Conservation (phyloP, 164 flowering plant genomes). For the Chimonanthus salicifolius region DNA sequence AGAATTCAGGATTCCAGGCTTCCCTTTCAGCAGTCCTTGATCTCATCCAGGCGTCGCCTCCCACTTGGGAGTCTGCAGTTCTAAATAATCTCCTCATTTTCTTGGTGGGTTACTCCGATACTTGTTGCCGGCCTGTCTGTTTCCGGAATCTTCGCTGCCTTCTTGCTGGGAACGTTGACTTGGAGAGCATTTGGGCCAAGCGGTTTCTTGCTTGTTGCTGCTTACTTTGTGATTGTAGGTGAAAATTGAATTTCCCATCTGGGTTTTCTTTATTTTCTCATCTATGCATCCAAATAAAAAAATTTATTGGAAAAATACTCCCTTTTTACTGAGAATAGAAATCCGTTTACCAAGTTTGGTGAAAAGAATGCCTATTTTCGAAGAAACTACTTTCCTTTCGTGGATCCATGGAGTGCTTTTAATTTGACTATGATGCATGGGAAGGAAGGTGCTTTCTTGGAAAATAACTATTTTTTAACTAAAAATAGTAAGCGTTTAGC, state of each 20-base stretch:
- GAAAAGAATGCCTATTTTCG: too few species aligned
- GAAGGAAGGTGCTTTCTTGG: too few species aligned
- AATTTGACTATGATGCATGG: too few species aligned
- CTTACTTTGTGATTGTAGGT: constrained; percentile 77
- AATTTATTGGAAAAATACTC: too few species aligned
- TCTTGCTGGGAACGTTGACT: constrained; percentile 79
- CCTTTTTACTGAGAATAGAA: too few species aligned
- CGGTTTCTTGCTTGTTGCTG: constrained; percentile 80
- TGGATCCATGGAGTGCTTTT: too few species aligned
- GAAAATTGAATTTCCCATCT: not conserved
- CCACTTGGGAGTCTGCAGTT: constrained; percentile 78
- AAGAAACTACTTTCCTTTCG: too few species aligned
- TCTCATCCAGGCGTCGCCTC: constrained; percentile 50
- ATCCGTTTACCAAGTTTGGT: too few species aligned
- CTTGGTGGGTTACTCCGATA: constrained; percentile 67
- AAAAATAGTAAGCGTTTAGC: too few species aligned
- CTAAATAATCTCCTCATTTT: constrained; percentile 63
- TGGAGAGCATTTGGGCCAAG: constrained; percentile 84
- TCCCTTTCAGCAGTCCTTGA: constrained; percentile 30
- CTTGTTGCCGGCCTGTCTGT: constrained; percentile 68
- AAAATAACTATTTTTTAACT: too few species aligned
- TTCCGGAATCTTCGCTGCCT: constrained; percentile 78
- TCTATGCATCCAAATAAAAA: not conserved
- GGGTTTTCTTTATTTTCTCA: constrained; percentile 2
- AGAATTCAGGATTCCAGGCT: constrained; percentile 8